A percentile compares a stretch with the other conserved stretches of the same genome.
These are phyloP conservation scores for Grigorovia humatica DNA, from an alignment of 805 yeast genomes.

Conservation along the genomic window DNA sequence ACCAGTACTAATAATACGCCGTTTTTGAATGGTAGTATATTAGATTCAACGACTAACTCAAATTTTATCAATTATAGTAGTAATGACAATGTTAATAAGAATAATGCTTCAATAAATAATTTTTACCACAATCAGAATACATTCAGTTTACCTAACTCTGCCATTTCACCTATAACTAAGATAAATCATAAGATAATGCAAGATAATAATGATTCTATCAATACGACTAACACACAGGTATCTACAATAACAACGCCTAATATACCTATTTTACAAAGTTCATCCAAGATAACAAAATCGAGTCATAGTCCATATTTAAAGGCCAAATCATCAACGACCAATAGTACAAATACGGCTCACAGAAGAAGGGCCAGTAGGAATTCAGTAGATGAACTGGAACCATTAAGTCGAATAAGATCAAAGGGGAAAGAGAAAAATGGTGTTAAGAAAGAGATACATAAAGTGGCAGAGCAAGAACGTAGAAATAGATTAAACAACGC, in stretches of 20 bases:
- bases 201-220: background rate
- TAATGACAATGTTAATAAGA: background rate
- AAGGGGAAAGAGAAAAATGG: slow-evolving; percentile 6
- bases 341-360: background rate
- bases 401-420: background rate
- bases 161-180: slow-evolving; percentile 1
- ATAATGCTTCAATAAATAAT: background rate
- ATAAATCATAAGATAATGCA: background rate
- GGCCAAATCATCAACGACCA: slow-evolving; percentile 7
- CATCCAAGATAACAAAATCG: slow-evolving; percentile 2
- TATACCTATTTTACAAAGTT: background rate
- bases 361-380: slow-evolving; percentile 6
- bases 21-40: background rate
- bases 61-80: background rate
- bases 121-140: slow-evolving; percentile 1
- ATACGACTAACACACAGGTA: background rate
- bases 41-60: background rate
- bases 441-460: slow-evolving; percentile 42
- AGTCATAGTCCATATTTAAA: slow-evolving; percentile 21
- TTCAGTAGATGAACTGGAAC: background rate
- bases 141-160: slow-evolving; percentile 12
- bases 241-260: background rate
- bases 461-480: slow-evolving; percentile 92
- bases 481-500: slow-evolving; percentile 88
- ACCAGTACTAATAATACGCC: slow-evolving; percentile 3